phyloP scores from a whole-genome alignment of 805 yeast genomes.

The Lachancea meyersii region DNA sequence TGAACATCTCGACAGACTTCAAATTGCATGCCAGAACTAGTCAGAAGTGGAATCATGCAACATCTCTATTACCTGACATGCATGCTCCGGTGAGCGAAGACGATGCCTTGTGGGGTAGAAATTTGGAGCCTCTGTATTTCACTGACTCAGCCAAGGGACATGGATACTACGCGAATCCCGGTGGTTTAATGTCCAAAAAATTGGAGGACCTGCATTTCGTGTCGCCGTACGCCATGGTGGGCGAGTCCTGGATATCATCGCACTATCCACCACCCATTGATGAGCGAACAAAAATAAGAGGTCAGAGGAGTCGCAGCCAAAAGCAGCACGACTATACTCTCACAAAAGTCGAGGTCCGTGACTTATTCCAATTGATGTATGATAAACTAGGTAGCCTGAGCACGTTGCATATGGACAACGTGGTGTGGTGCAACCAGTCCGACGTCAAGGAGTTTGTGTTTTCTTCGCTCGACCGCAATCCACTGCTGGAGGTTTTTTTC shows the following conservation, averaged over 20 bases:
- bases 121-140: slow-evolving; percentile 22
- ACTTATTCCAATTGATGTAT: slow-evolving; percentile 1
- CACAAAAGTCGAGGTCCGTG: slow-evolving; percentile 5
- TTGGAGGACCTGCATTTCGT: slow-evolving; percentile 8
- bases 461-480: slow-evolving; percentile 7
- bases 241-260: slow-evolving; percentile 14
- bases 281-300: slow-evolving; percentile 19
- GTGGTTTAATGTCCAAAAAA: slow-evolving; percentile 5
- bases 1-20: slow-evolving; percentile 65
- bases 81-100: slow-evolving; percentile 14
- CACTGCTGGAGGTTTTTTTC: slow-evolving; percentile 16
- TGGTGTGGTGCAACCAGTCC: slow-evolving; percentile 29
- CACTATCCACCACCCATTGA: slow-evolving; percentile 26
- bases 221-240: slow-evolving; percentile 8
- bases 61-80: slow-evolving; percentile 17
- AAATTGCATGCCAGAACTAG: slow-evolving; percentile 22
- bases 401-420: slow-evolving; percentile 23
- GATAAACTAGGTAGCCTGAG: slow-evolving; percentile 17
- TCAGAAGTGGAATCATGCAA: not conserved
- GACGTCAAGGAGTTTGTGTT: slow-evolving; percentile 25
- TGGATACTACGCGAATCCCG: slow-evolving; percentile 15
- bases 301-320: slow-evolving; percentile 11
- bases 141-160: slow-evolving; percentile 28
- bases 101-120: slow-evolving; percentile 5
- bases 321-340: slow-evolving; percentile 2